Evolutionary conservation across 2,329 filamentous ascomycete genomes (phyloP), one percentile per base, ranked within the genome.

Genomic region (Cryphonectria parasitica): DNA sequence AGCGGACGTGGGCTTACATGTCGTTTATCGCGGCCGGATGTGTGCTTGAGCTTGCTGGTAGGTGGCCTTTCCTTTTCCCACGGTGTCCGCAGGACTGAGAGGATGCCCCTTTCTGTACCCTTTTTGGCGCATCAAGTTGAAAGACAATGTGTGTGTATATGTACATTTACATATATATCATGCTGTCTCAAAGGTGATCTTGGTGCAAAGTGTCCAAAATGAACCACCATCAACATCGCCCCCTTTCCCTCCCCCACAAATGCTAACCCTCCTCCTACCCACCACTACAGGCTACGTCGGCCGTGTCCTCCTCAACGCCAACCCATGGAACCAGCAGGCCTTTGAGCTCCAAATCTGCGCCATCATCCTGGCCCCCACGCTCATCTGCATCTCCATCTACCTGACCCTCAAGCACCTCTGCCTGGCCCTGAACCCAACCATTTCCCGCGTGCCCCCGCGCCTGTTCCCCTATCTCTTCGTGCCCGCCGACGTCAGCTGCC

Each of bases 301-400:
- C 25, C 85, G 88, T 67, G 79, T 85, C 60, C 79, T 84, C 31
- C 82, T 90, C 58, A 78, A 84, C 75, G 63, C 78, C 61, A 87
- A 88, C 78, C 87, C 88, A 3, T 91, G 86, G 84, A 80, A 87
- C 78, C 75, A 81, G 19, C 72, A 79, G 67, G 83, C 84, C 71
- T 90, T 90, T 79, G 79, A 89, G 77, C 84, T 86, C 62, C 87
- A 90, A 73, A 89, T 90, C 77, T 84, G 84, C 79, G 82, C 83
- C 78, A 87, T 89, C 79, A 86, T 89, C 78, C 82, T 89, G 66
- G 86, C 82, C n/a, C 87, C 87, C 2, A 88, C 88, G 41, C 83
- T 91, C 71, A 82, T 90, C 78, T 89, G 88, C 79, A 87, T 88
- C 73, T 85, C 83, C 76, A 86, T 91, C 78, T 91, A 91, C 80